phyloP scores from a whole-genome alignment of 1,139 yeast species.

The Protomyces pachydermus region DNA sequence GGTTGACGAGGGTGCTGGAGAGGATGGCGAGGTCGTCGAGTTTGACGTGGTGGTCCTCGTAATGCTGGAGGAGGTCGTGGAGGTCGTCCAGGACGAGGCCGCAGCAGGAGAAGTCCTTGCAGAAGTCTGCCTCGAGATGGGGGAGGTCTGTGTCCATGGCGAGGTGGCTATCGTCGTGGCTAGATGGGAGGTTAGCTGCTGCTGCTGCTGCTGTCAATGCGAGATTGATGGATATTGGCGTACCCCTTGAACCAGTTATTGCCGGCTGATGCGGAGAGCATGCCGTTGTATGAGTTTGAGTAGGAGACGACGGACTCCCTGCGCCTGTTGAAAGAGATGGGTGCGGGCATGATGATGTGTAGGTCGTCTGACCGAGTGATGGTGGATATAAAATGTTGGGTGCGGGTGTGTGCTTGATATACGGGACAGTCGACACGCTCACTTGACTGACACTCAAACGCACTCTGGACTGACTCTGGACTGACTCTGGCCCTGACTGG shows the following conservation, averaged over 20 bases:
- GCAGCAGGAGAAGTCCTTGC: constrained; percentile 94
- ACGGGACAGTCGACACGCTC: no score
- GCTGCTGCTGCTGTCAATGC: neutral
- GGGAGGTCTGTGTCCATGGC: constrained; percentile 54
- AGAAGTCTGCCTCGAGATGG: constrained; percentile 87
- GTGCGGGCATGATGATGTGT: constrained; percentile 14
- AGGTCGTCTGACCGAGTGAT: no score
- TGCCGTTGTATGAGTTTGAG: constrained; percentile 8
- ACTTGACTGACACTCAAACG: no score
- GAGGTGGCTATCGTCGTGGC: constrained; percentile 3
- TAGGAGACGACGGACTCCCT: constrained; percentile 7
- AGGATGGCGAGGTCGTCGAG: constrained; percentile 35
- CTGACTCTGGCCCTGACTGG: no score
- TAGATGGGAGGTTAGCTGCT: neutral
- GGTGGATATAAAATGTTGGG: no score
- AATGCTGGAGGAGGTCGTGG: constrained; percentile 88
- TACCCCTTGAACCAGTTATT: constrained; percentile 1
- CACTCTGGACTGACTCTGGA: no score
- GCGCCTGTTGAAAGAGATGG: constrained; percentile 17
- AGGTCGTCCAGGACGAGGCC: constrained; percentile 86
- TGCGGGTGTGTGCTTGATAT: no score
- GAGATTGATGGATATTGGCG: no score
- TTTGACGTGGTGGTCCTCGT: constrained; percentile 90
- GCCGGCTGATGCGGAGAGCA: constrained; percentile 16
- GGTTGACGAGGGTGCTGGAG: neutral